Evolutionary conservation across 2,329 filamentous ascomycete genomes (phyloP), one percentile per base, ranked within the genome.

Genomic region (Fusarium sp.): DNA sequence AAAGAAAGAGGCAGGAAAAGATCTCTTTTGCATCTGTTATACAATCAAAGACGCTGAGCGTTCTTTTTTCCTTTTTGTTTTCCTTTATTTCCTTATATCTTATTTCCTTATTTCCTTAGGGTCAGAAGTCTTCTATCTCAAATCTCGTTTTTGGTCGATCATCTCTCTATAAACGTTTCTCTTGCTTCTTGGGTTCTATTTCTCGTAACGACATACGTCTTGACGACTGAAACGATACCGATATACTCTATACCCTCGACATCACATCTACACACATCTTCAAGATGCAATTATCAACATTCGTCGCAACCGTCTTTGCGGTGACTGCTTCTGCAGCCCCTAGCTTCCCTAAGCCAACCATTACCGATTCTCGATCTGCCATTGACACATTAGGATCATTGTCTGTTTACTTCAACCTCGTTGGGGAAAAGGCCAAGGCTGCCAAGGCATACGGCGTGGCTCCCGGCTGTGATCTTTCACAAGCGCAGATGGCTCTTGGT

Each of bases 381-480:
- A 70, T 72, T 40, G 79, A 78, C 42, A 80, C 80, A 20, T 71
- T 85, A 58, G 78, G 82, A 15, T 78, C 82, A n/a, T 75, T 90
- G 52, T 85, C 87, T 30, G 81, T 83, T 40, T 90, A 89, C 80
- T 90, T 90, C 80, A 86, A 86, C 75, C 77, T 86, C 70, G 76
- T 90, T 63, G 87, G 86, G 30, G 65, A 77, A 56, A 89, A 88
- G 76, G 82, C 88, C 44, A 81, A 86, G 72, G 77, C 80, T 30
- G 81, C 81, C 55, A 84, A 81, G 73, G 64, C 75, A 13, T 80
- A 83, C 63, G 67, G 78, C 4, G 56, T 65, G 8, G 77, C 82
- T 12, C 84, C 86, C 1, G 71, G 79, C 30, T 91, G 88, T 72
- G 85, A 90, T 73, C 72, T 89, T 15, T 83, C 83, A 55, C 81